These are phyloP conservation scores for Chrysosphaeria jannelii DNA, from an alignment of 2,329 filamentous ascomycete species.

Conservation along the genomic window DNA sequence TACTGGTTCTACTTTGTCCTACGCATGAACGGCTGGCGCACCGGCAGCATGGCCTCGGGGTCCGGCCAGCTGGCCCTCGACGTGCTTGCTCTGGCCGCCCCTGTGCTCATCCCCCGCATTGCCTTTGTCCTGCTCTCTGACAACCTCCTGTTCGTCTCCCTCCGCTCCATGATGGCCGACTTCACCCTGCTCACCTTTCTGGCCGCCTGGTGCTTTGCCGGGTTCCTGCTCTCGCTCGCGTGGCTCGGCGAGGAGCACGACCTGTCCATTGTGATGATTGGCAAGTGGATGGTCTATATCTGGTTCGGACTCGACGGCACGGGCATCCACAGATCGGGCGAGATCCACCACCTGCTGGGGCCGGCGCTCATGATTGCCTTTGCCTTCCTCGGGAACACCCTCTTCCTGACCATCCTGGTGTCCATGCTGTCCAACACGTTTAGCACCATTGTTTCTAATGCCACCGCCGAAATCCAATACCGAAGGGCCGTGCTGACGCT, in stretches of 20 bases:
- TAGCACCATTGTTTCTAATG: slow-evolving; percentile 44
- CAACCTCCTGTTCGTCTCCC: slow-evolving; percentile 54
- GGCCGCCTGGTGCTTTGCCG: slow-evolving; percentile 57
- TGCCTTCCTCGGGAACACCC: slow-evolving; percentile 59
- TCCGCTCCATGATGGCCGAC: slow-evolving; percentile 63
- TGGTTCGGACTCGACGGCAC: slow-evolving; percentile 67
- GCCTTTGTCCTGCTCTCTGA: slow-evolving; percentile 64
- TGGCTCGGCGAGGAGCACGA: slow-evolving; percentile 42
- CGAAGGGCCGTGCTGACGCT: slow-evolving; percentile 54
- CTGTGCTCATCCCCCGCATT: slow-evolving; percentile 45
- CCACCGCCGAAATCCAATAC: slow-evolving; percentile 60
- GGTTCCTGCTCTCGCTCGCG: slow-evolving; percentile 48
- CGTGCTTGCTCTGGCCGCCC: slow-evolving; percentile 49
- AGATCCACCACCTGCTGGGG: slow-evolving; percentile 55
- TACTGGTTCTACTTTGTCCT: slow-evolving; percentile 38
- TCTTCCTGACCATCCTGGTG: slow-evolving; percentile 70
- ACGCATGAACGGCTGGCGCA: slow-evolving; percentile 31
- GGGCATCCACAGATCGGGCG: slow-evolving; percentile 26
- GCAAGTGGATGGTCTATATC: slow-evolving; percentile 80
- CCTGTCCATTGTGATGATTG: slow-evolving; percentile 38
- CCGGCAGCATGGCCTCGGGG: slow-evolving; percentile 11
- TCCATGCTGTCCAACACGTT: slow-evolving; percentile 72
- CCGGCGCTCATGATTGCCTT: slow-evolving; percentile 59
- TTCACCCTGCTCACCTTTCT: slow-evolving; percentile 51
- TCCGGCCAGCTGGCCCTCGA: slow-evolving; percentile 39